Evolutionary conservation across 2,329 filamentous ascomycete species (phyloP), one percentile per base, ranked within the genome.

Genomic region (Cladophialophora immunda): DNA sequence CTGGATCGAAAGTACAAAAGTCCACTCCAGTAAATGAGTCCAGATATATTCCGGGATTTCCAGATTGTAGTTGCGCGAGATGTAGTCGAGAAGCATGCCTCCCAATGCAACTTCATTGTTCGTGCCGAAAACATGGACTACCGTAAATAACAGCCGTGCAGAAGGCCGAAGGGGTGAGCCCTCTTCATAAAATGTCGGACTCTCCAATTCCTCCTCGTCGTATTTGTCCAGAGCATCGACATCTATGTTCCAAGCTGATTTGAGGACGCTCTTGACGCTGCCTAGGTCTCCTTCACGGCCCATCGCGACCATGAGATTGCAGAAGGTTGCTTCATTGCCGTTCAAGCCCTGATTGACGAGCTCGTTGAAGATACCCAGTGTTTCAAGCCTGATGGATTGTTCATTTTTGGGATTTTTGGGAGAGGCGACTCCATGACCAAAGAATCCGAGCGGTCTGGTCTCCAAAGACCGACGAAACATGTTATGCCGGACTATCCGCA

Each of bases 111-210:
- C 81, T 62, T 89, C 83, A 56, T 86, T 88, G 76, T 90, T 92
- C 68, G 83, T 84, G n/a, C 90, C 86, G 69, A 90, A 91, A 0
- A 83, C 81, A 74, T 92, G 88, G 5, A 90, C 89, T n/a, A 94
- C 79, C 8, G 89, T 85, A 62, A 86, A 81, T 25, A 94, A 81
- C 0, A 94, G 81, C 1, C 81, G 79, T 7, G 76, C 69, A 0
- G 85, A 87, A 1, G 92, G 92, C 58, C 82, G 80, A 34, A 90
- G 76, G 7, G 86, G 84, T 0, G 86, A 89, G 30, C 82, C 80
- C 0, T 71, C 73, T 0, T 80, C 75, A 52, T 86, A 83, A 1
- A 74, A 72, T 32, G 74, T 80, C n/a, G 81, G 76, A 13, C 76
- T 73, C 19, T 78, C 67, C 4, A 69, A 68, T n/a, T 73, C 73